Base-by-base conservation (phyloP, 306 rosid genomes). In the Trichosanthes cucumerina region DNA sequence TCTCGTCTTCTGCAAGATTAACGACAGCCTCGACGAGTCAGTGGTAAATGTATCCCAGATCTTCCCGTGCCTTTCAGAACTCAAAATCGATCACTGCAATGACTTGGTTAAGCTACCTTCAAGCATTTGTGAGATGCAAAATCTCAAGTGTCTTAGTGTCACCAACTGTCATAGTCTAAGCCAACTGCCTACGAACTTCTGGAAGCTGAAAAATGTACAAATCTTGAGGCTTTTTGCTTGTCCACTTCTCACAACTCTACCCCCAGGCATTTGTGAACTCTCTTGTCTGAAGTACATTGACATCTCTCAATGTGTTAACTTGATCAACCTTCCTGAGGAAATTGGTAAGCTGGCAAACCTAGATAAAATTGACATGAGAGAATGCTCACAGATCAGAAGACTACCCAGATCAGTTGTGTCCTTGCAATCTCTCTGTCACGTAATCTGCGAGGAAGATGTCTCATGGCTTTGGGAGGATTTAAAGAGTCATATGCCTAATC, bases 301-400 rank as follows among this genome's bases (percentile, higher is more conserved):
- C 82, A 80, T 95, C 47, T 91, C 98, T 21, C 97, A 90, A 72
- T 92, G 98, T 77, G 81, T 91, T 41, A 82, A 86, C 79, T 54
- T 95, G 66, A 60, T 81, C 26, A 59, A 84, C 41, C 88, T 95
- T 69, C 98, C 97, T 46, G 79, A 77, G 38, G 83, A 83, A 60
- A 78, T 86, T 60, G 96, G 93, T 31, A 84, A 82, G 28, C 28
- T 90, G 50, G 81, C 80, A 2, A 88, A 81, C 69, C 73, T 95
- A 81, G 92, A 91, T 82, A 95, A 92, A 91, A 89, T 95, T 75
- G 97, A 92, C 88, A 91, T 92, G 97, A 89, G 96, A 81, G 97
- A 91, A 79, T 95, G 98, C 79, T 74, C 91, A 13, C 80, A 81
- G 80, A 87, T 95, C 46, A 84, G 73, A 72, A 75, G 15, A 23